Evolutionary conservation across 164 flowering plant species (phyloP).

Genomic region (Piper longum): DNA sequence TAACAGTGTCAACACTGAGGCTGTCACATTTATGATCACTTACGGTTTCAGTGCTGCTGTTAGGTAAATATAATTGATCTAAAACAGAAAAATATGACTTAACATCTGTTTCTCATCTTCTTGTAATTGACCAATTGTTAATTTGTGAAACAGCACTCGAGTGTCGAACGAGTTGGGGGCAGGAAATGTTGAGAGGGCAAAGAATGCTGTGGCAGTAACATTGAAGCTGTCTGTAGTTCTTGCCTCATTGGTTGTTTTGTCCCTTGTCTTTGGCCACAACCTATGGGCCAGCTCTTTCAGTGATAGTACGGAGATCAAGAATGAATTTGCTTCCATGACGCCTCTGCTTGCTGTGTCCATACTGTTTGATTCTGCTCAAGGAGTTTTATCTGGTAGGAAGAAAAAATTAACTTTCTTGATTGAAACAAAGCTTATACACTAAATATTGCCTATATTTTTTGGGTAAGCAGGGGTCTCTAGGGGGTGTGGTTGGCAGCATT

Average conservation of each 20-base stretch:
- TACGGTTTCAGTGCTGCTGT: conserved; percentile 89
- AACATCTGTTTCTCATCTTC: neutral
- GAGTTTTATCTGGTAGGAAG: conserved; percentile 54
- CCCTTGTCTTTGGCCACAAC: conserved; percentile 47
- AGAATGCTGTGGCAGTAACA: conserved; percentile 56
- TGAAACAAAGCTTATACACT: neutral
- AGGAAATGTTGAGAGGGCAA: conserved; percentile 41
- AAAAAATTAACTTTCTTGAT: no score
- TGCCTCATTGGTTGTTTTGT: conserved; percentile 28
- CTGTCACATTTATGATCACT: conserved; percentile 51
- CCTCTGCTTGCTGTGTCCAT: conserved; percentile 57
- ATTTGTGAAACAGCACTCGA: conserved; percentile 44
- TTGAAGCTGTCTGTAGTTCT: conserved; percentile 52
- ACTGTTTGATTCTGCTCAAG: conserved; percentile 51
- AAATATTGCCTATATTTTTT: neutral
- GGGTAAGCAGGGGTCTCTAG: conserved; percentile 60
- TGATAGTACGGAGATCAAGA: conserved; percentile 13
- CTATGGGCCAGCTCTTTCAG: conserved; percentile 70
- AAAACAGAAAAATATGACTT: neutral
- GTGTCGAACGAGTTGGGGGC: conserved; percentile 91
- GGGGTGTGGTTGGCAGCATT: conserved; percentile 94
- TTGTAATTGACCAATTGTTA: neutral
- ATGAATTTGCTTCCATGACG: conserved; percentile 42
- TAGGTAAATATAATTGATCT: conserved; percentile 31
- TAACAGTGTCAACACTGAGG: conserved; percentile 71